phyloP scores from a whole-genome alignment of 805 yeast genomes.

The Maudiozyma serrabonitensis region DNA sequence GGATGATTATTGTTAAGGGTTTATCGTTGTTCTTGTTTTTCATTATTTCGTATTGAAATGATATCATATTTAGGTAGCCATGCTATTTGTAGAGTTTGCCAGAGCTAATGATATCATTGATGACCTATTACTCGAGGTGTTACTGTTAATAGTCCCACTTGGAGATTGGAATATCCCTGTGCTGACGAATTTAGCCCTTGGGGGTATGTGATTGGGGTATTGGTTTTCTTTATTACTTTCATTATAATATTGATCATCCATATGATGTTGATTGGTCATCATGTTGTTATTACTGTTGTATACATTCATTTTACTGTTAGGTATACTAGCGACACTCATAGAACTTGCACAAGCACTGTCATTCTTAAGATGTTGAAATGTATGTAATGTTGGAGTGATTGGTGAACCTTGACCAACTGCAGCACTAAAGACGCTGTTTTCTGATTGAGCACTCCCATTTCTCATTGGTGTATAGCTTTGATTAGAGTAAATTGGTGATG shows the following conservation, averaged over 20 bases:
- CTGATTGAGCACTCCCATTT: slow-evolving; percentile 26
- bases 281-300: slow-evolving; percentile 6
- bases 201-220: slow-evolving; percentile 17
- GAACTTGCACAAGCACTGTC: slow-evolving; percentile 23
- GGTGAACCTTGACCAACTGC: slow-evolving; percentile 22
- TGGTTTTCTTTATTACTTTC: slow-evolving; percentile 21
- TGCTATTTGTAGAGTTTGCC: slow-evolving; percentile 5
- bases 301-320: slow-evolving; percentile 6
- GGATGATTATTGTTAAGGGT: neutral
- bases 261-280: slow-evolving; percentile 3
- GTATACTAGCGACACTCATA: slow-evolving; percentile 22
- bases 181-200: slow-evolving; percentile 22
- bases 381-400: slow-evolving; percentile 26
- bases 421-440: slow-evolving; percentile 25
- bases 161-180: slow-evolving; percentile 22
- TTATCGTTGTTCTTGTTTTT: neutral
- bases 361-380: slow-evolving; percentile 20
- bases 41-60: neutral
- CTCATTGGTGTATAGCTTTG: slow-evolving; percentile 27
- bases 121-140: slow-evolving; percentile 17
- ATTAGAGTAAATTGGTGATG: slow-evolving; percentile 24
- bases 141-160: slow-evolving; percentile 4
- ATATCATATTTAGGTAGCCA: neutral
- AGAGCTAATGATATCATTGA: slow-evolving; percentile 16
- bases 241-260: slow-evolving; percentile 3